phyloP scores from a whole-genome alignment of 257 asterid genomes.

The Echites panduratus region DNA sequence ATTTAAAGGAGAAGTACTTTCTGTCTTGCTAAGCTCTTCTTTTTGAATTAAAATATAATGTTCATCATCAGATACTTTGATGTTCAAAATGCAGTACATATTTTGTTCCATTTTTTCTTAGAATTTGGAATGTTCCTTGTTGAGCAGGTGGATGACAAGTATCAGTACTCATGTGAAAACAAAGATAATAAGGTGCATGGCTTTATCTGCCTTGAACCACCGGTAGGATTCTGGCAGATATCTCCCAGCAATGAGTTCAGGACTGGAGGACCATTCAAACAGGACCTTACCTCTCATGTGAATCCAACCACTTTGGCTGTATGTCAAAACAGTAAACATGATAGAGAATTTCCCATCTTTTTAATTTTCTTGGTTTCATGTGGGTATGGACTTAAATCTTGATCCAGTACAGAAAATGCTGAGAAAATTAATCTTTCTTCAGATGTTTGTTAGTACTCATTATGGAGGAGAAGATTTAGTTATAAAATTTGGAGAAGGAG shows the following conservation, averaged over 20 bases:
- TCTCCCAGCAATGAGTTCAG: conserved; percentile 85
- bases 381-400: neutral
- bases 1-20: conserved; percentile 71
- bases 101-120: neutral
- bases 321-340: neutral
- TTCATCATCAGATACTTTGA: neutral
- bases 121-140: neutral
- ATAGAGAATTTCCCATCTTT: neutral
- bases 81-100: neutral
- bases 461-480: conserved; percentile 49
- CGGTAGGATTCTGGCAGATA: conserved; percentile 83
- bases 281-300: conserved; percentile 90
- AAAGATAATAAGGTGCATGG: conserved; percentile 30
- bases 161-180: conserved; percentile 25
- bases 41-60: neutral
- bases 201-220: conserved; percentile 41
- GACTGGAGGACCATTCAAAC: conserved; percentile 85
- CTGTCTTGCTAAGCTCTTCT: neutral
- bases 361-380: no score
- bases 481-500: conserved; percentile 33
- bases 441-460: conserved; percentile 53
- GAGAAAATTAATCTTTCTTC: neutral
- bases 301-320: conserved; percentile 58
- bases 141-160: conserved; percentile 38
- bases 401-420: neutral